A percentile compares a stretch with the other conserved stretches of the same genome.
These are phyloP conservation scores for Thalassiosira mediterranea DNA, from an alignment of 352 stramenopile genomes.

Conservation along the genomic window DNA sequence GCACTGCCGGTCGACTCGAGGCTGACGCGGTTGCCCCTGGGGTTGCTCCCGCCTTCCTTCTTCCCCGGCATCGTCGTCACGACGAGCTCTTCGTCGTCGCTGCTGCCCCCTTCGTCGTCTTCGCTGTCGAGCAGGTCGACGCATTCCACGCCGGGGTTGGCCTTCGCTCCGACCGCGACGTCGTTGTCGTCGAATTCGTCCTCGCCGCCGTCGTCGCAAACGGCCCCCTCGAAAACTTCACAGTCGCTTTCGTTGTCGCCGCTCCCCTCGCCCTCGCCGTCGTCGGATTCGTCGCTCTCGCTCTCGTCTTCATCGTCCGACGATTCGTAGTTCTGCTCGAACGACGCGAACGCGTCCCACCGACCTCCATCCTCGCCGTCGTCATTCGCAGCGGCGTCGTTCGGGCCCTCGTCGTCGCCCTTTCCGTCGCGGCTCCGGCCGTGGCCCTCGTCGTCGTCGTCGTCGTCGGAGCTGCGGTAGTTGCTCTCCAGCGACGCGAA, in stretches of 20 bases:
- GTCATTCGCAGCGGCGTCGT: not conserved
- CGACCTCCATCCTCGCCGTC: not conserved
- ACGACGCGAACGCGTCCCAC: constrained; percentile 45
- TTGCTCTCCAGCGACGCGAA: not conserved
- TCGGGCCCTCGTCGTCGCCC: not conserved
- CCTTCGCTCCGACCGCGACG: not conserved
- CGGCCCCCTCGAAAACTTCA: constrained; percentile 2
- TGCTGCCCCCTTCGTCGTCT: not conserved
- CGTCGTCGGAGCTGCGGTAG: not conserved
- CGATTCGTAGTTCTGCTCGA: constrained; percentile 44
- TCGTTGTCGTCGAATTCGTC: constrained; percentile 3
- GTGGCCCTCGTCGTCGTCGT: not conserved
- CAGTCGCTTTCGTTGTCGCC: not conserved
- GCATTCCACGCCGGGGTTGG: constrained; percentile 16
- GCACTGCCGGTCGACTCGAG: not conserved
- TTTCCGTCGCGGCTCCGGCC: not conserved
- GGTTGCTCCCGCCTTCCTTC: constrained; percentile 25
- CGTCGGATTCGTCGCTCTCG: not conserved
- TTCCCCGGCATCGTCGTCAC: constrained; percentile 9
- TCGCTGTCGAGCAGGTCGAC: constrained; percentile 10
- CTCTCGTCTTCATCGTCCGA: constrained; percentile 17
- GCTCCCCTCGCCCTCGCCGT: not conserved
- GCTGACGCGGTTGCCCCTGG: not conserved
- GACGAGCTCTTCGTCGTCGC: not conserved
- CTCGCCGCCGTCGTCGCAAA: not conserved